Evolutionary conservation across 345 rosid genomes (phyloP), one percentile per base, ranked within the genome.

Genomic region (Raphanus sativus): DNA sequence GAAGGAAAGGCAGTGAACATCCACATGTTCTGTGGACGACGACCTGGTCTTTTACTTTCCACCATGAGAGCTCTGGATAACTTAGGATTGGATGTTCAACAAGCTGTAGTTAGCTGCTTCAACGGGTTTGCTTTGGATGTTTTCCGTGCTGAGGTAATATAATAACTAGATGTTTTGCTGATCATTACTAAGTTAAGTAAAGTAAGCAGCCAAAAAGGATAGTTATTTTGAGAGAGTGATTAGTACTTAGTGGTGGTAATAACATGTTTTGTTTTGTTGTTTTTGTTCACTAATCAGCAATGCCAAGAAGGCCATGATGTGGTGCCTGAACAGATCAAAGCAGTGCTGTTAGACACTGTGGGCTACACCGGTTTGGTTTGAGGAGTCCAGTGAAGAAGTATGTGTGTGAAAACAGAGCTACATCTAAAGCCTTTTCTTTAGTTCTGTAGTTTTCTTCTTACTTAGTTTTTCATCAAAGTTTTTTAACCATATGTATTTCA

Each of bases 121-220:
- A 94, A 94, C 56, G 98, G 95, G 26, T 94, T 94, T 61, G 93
- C 97, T 34, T 74, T 94, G 84, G 98, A 92, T 82, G 89, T 92
- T 75, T 94, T 94, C 83, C 87, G 88, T 69, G 98, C 98, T 67
- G 97, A 94, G 97, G 98, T 94, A n/a, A n/a, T n/a, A n/a, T n/a
- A n/a, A n/a, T n/a, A n/a, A n/a, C n/a, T n/a, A n/a, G n/a, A n/a
- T n/a, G n/a, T n/a, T n/a, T n/a, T n/a, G n/a, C n/a, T n/a, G n/a
- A n/a, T n/a, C n/a, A n/a, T n/a, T n/a, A n/a, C n/a, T n/a, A n/a
- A n/a, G n/a, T n/a, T n/a, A n/a, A n/a, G n/a, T n/a, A n/a, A n/a
- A n/a, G n/a, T n/a, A n/a, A n/a, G n/a, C n/a, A n/a, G n/a, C n/a
- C n/a, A n/a, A n/a, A n/a, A n/a, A n/a, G n/a, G n/a, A n/a, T n/a